Evolutionary conservation across 2,329 filamentous ascomycete species (phyloP).

Genomic region (Phialocephala subalpina): DNA sequence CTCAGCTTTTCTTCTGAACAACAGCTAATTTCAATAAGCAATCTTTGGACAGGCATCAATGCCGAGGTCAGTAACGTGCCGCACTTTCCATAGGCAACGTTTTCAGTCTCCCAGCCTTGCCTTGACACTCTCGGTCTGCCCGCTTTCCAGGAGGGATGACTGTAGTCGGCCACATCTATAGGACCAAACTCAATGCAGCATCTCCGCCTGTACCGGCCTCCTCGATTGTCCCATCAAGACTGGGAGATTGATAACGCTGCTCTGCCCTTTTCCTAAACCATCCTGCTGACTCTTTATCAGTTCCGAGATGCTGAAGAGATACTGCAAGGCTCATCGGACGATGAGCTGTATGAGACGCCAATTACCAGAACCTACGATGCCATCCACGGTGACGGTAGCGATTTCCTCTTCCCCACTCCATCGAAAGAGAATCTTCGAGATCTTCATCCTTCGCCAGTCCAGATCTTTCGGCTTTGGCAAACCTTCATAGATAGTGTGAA

Average conservation of each 20-base stretch:
- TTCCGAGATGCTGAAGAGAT: slow-evolving; percentile 44
- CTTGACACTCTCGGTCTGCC: no score
- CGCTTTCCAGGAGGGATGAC: no score
- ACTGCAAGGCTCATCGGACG: slow-evolving; percentile 43
- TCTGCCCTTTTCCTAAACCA: background rate
- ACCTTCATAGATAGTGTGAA: slow-evolving; percentile 75
- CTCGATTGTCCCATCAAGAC: no score
- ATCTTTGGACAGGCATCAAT: slow-evolving; percentile 28
- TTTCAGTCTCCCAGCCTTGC: no score
- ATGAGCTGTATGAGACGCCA: slow-evolving; percentile 34
- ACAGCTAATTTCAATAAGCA: slow-evolving; percentile 20
- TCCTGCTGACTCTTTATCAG: slow-evolving; percentile 18
- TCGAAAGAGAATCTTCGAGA: slow-evolving; percentile 50
- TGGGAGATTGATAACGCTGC: no score
- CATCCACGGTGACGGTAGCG: slow-evolving; percentile 28
- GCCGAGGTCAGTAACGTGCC: slow-evolving; percentile 24
- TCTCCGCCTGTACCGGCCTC: no score
- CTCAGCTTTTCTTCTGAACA: background rate
- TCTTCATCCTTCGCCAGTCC: slow-evolving; percentile 64
- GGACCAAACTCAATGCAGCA: no score
- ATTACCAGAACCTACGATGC: slow-evolving; percentile 42
- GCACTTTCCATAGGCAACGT: background rate
- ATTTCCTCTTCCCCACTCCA: slow-evolving; percentile 57
- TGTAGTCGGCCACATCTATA: no score
- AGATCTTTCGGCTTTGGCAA: slow-evolving; percentile 73